Evolutionary conservation across 768 basidiomycete genomes (phyloP), one percentile per base, ranked within the genome.

Genomic region (Collybiopsis confluens): DNA sequence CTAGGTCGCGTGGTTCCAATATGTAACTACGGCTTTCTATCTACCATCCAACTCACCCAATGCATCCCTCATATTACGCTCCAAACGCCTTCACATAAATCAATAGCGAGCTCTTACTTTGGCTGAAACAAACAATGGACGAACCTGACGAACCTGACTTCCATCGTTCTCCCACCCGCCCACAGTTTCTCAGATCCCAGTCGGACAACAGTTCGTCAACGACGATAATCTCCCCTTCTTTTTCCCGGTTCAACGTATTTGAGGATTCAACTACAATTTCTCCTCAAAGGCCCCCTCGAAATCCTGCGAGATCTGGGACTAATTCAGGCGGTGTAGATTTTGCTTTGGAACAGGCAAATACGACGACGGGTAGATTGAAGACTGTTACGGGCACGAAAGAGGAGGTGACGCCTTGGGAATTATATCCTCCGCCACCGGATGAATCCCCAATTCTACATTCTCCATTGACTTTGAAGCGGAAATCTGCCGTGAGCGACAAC

Each of bases 401-500:
- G 52, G 71, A 73, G 33, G 71, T 73, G 40, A 71, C 70, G 4
- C 70, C 70, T 44, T 72, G 70, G 73, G 72, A 74, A 59, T 62
- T 74, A 16, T 62, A 58, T 42, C 62, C 65, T 26, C 40, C 28
- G 21, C 55, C 55, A 26, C 3, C 35, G 24, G 43, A 55, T 18
- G 37, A 10, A 13, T 24, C 45, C 33, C n/a, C 49, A 8, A 37
- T 18, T 20, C 18, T 18, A 9, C 11, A 16, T 36, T 15, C 8
- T 5, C 45, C 38, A 37, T 26, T 41, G 24, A 18, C 15, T 8
- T 35, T 27, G 13, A 41, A 33, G n/a, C 40, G 18, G 26, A 30
- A 16, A 21, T 44, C 28, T 10, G 16, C 16, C 24, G 42, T 27
- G 53, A 45, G 33, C 26, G 50, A 16, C 13, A 46, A 20, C 7